A percentile compares a stretch with the other conserved stretches of the same genome.
These are phyloP conservation scores for Oemleria cerasiformis DNA, from an alignment of 306 rosid species.

Conservation along the genomic window DNA sequence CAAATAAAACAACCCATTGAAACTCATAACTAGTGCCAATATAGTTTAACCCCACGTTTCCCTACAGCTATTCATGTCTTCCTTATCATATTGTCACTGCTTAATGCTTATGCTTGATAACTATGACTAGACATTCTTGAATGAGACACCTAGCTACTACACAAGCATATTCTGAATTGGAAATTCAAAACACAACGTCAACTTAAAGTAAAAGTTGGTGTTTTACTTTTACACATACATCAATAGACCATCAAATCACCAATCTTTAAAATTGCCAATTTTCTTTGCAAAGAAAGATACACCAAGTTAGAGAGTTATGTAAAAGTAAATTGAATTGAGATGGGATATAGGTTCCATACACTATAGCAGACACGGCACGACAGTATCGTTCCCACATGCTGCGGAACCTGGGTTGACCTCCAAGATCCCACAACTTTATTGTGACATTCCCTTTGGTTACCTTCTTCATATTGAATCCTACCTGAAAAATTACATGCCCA, in stretches of 20 bases:
- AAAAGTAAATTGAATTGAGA: slow-evolving; percentile 14
- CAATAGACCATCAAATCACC: not conserved
- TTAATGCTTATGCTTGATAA: not conserved
- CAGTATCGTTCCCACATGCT: slow-evolving; percentile 98
- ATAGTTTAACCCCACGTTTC: not conserved
- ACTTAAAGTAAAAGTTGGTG: too few species aligned
- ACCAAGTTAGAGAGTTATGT: not conserved
- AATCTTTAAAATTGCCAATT: not conserved
- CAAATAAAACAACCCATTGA: too few species aligned
- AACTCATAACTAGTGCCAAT: not conserved
- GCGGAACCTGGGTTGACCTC: slow-evolving; percentile 96
- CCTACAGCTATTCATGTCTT: not conserved
- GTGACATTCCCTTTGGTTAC: slow-evolving; percentile 94
- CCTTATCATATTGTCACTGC: not conserved
- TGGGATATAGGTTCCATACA: slow-evolving; percentile 46
- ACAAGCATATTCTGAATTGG: not conserved
- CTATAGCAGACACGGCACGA: slow-evolving; percentile 89
- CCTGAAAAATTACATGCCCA: slow-evolving; percentile 44
- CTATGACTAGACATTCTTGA: not conserved
- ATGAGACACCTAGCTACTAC: not conserved
- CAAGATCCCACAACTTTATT: slow-evolving; percentile 94
- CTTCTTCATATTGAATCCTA: slow-evolving; percentile 90
- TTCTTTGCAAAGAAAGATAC: not conserved
- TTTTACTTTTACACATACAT: not conserved
- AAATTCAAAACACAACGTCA: not conserved